Evolutionary conservation across 345 rosid genomes (phyloP).

Genomic region (Aquilaria malaccensis): DNA sequence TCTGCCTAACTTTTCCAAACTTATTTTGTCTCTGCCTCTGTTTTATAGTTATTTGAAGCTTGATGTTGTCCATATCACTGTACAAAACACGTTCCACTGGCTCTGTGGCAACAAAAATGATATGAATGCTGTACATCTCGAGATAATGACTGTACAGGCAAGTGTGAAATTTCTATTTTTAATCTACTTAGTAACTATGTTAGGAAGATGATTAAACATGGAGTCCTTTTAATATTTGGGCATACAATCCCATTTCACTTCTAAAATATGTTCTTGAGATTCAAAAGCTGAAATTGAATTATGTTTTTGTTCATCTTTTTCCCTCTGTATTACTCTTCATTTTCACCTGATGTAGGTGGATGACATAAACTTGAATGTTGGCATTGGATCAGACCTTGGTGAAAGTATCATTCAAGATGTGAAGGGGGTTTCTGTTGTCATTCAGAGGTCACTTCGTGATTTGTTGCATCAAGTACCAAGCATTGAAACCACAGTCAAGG

Average conservation of each 20-base stretch:
- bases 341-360: constrained; percentile 42
- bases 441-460: constrained; percentile 82
- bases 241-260: neutral
- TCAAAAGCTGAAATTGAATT: no score
- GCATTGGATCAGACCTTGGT: constrained; percentile 64
- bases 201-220: constrained; percentile 1
- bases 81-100: constrained; percentile 83
- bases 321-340: neutral
- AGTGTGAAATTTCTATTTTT: constrained; percentile 23
- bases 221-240: neutral
- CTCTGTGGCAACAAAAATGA: constrained; percentile 66
- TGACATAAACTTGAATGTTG: constrained; percentile 94
- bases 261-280: neutral
- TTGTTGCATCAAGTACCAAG: constrained; percentile 78
- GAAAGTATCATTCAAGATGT: constrained; percentile 92
- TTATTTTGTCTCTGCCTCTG: neutral
- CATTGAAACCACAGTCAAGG: constrained; percentile 68
- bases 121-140: constrained; percentile 77
- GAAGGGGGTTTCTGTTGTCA: constrained; percentile 78
- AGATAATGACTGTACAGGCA: constrained; percentile 73
- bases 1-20: neutral
- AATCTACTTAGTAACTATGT: constrained; percentile 3
- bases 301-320: constrained; percentile 3
- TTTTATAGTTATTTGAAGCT: constrained; percentile 82
- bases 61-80: constrained; percentile 91